Evolutionary conservation across 140 eudicot genomes (phyloP).

Genomic region (Senecio squalidus): DNA sequence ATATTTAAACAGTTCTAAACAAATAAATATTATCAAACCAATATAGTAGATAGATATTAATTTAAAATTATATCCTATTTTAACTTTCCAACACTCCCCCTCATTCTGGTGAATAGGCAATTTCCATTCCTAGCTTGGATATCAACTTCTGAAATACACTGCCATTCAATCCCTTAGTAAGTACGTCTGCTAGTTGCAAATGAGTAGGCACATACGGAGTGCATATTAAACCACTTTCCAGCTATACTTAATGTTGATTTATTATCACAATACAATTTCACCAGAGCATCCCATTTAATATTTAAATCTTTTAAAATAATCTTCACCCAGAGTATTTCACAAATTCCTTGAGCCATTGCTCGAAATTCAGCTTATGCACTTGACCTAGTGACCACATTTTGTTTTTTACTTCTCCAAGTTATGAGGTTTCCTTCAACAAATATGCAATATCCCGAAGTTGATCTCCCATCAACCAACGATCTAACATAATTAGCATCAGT

Average conservation of each 20-base stretch:
- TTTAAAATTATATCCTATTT: too few relatives aligned
- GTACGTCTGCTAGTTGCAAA: not conserved
- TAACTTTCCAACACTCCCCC: too few relatives aligned
- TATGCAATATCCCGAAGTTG: conserved; percentile 2
- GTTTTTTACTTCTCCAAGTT: conserved; percentile 6
- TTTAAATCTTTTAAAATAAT: not conserved
- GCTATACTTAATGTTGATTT: not conserved
- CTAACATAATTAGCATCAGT: conserved; percentile 1
- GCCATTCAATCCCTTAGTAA: not conserved
- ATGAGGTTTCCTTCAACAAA: conserved; percentile 11
- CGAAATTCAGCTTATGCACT: not conserved
- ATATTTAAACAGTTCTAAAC: too few relatives aligned
- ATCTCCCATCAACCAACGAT: not conserved
- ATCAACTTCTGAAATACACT: not conserved
- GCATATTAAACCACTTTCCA: not conserved
- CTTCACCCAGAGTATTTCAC: not conserved
- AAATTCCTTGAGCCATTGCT: conserved; percentile 8
- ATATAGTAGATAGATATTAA: too few relatives aligned
- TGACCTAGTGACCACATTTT: not conserved
- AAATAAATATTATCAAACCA: too few relatives aligned
- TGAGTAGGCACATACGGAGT: not conserved
- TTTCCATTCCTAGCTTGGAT: conserved; percentile 17
- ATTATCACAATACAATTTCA: not conserved
- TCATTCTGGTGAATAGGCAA: conserved; percentile 1
- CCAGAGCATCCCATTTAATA: not conserved